Conservation (phyloP, 352 stramenopile genomes). For the Phytophthora aleatoria region DNA sequence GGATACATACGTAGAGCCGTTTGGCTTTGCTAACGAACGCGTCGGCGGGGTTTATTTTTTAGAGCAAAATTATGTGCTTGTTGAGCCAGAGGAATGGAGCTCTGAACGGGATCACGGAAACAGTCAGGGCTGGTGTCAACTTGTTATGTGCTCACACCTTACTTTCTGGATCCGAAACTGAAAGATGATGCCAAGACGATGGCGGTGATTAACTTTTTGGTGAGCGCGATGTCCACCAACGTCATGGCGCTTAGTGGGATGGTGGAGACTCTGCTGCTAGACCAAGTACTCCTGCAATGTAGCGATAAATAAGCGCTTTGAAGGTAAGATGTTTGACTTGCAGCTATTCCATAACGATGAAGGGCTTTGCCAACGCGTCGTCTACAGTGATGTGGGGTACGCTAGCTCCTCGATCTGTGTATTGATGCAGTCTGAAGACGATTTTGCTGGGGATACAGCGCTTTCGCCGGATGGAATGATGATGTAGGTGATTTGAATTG, state of each 20-base stretch:
- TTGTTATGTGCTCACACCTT: neutral
- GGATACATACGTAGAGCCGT: neutral
- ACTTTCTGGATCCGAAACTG: neutral
- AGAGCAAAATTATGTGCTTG: neutral
- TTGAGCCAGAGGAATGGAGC: neutral
- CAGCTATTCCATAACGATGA: constrained; percentile 78
- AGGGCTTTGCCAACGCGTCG: constrained; percentile 68
- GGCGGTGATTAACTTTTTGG: neutral
- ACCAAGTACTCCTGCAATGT: neutral
- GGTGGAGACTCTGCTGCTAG: neutral
- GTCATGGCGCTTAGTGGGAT: neutral
- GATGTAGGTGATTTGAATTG: constrained; percentile 84
- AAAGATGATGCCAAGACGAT: neutral
- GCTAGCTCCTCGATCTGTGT: no score
- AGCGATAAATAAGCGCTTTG: neutral
- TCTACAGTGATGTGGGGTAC: constrained; percentile 62
- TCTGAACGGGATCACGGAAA: neutral
- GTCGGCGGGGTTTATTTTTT: neutral
- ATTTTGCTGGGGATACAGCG: constrained; percentile 43
- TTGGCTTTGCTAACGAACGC: neutral
- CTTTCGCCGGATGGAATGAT: constrained; percentile 82
- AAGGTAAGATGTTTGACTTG: constrained; percentile 64
- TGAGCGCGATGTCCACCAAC: neutral
- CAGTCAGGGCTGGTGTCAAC: neutral
- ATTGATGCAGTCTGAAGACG: no score